Conservation (phyloP, 176 grass and related monocot species). For the Triticum monococcum region DNA sequence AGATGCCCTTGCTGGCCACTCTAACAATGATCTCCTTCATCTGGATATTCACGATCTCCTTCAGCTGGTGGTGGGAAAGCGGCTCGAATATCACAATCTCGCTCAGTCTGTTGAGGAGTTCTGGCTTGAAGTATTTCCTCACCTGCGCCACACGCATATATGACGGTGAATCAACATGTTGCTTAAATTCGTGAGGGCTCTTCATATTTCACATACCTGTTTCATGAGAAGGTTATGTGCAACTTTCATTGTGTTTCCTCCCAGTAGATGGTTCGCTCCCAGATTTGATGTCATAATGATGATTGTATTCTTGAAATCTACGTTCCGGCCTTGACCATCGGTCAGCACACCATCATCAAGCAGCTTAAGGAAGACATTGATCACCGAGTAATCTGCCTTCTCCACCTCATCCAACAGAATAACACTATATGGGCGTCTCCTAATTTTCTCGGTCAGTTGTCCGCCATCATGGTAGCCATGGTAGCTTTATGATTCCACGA, state of each 20-base stretch:
- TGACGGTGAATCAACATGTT: background rate
- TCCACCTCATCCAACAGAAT: slow-evolving; percentile 48
- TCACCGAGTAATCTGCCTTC: slow-evolving; percentile 35
- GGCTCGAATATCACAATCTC: slow-evolving; percentile 48
- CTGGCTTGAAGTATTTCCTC: slow-evolving; percentile 38
- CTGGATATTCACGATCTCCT: slow-evolving; percentile 40
- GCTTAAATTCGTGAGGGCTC: background rate
- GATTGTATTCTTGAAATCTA: slow-evolving; percentile 48
- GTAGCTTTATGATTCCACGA: background rate
- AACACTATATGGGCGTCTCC: slow-evolving; percentile 32
- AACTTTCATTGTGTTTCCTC: slow-evolving; percentile 15
- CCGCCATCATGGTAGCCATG: slow-evolving; percentile 33
- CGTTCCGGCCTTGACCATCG: slow-evolving; percentile 32
- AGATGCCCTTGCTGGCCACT: slow-evolving; percentile 41
- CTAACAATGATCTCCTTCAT: slow-evolving; percentile 52
- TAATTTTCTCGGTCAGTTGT: slow-evolving; percentile 32
- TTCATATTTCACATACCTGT: background rate
- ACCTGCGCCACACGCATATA: slow-evolving; percentile 9
- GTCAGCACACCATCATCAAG: slow-evolving; percentile 43
- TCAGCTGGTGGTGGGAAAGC: slow-evolving; percentile 28
- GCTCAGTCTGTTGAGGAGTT: slow-evolving; percentile 40
- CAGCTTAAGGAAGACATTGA: slow-evolving; percentile 43
- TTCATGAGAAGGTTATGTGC: slow-evolving; percentile 28
- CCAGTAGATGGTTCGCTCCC: slow-evolving; percentile 25
- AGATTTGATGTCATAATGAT: slow-evolving; percentile 51